Evolutionary conservation across 1,139 yeast species (phyloP), one percentile per base, ranked within the genome.

Genomic region (Lodderomyces metapsilosis): DNA sequence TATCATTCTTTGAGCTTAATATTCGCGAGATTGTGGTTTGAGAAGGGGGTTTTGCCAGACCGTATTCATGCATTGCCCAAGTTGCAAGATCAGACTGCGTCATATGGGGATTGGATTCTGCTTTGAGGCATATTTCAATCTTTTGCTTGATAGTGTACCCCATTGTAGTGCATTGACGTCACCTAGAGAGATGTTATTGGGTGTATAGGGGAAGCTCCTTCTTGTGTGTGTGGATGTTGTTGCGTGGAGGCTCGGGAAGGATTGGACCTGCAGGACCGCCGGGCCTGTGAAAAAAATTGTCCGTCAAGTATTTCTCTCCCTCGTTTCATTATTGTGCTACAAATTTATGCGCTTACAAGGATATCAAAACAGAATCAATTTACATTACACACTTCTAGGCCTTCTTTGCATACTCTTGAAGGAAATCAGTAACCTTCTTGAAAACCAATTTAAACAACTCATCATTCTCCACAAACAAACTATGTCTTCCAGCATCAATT

Each of bases 11-110:
- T 43, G 77, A 74, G 35, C 82, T 74, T 45, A 82, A 59, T 12
- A 81, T 74, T 36, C 88, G 63, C 7, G 85, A 79, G 4, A 82
- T 80, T 2, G 88, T 82, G 0, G 87, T 82, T 52, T 82, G 88
- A 1, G 85, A 78, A 0, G 87, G 86, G 2, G 81, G 74, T 48
- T 66, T 76, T 1, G 63, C 57, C 3, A 79, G 61, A 34, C 76
- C 76, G 53, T 78, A 78, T 28, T 77, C 67, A 24, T 64, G 62
- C 57, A 76, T 74, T 0, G 86, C 86, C 88, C 88, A 82, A 30
- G 61, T 56, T 1, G 87, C 88, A 39, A 82, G 57, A 49, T 81
- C 85, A n/a, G 73, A 68, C 55, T 82, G 88, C 2, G 86, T 81
- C 85, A 82, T 78, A 25, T 73, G 72, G 1, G 86, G 86, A 49